Conservation (phyloP, 495 filamentous ascomycete species). For the Cercophora scortea region DNA sequence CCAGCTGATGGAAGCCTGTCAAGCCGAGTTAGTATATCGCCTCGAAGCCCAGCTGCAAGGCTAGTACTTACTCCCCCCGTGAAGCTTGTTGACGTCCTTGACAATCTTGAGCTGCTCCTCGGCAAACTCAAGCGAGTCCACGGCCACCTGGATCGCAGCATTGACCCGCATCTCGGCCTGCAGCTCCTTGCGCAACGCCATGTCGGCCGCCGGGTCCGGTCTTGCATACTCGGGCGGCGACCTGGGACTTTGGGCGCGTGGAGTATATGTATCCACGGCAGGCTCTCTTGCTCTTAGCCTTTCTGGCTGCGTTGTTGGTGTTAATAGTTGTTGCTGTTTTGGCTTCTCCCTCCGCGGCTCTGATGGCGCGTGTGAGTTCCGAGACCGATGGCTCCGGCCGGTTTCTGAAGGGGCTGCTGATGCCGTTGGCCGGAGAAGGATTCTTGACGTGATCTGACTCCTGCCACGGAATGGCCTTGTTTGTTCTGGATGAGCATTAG, state of each 20-base stretch:
- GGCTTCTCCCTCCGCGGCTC: too few species aligned
- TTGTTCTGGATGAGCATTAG: too few species aligned
- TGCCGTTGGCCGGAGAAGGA: too few species aligned
- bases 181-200: conserved; percentile 13
- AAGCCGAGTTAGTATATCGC: too few species aligned
- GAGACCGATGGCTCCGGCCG: neutral
- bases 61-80: conserved; percentile 14
- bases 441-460: too few species aligned
- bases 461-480: too few species aligned
- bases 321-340: too few species aligned
- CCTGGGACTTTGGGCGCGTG: neutral
- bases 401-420: too few species aligned
- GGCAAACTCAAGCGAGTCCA: conserved; percentile 25
- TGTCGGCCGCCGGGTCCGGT: conserved; percentile 2
- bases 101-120: conserved; percentile 21
- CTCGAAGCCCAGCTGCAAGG: neutral
- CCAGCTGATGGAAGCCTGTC: conserved; percentile 10
- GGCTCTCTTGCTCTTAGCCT: neutral
- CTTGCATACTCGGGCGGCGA: neutral
- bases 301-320: too few species aligned
- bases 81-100: conserved; percentile 15
- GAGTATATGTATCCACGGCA: neutral
- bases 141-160: conserved; percentile 22
- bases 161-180: conserved; percentile 25
- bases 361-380: neutral